A percentile compares a stretch with the other conserved stretches of the same genome.
These are phyloP conservation scores for Aspergillus clavatus DNA, from an alignment of 2,329 filamentous ascomycete genomes.

Conservation along the genomic window DNA sequence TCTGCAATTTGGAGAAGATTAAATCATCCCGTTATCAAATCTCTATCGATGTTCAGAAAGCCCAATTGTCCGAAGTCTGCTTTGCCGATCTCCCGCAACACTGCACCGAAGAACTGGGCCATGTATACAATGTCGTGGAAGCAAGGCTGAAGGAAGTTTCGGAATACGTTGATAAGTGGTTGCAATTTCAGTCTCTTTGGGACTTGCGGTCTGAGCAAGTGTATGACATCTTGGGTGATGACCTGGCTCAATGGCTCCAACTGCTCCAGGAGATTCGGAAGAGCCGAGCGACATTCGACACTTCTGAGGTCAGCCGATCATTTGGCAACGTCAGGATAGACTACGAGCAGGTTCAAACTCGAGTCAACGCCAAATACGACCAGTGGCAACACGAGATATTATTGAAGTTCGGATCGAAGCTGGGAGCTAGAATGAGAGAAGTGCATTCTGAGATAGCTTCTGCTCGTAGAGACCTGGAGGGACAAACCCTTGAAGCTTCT, in stretches of 20 bases:
- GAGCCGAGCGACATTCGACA: slow-evolving; percentile 93
- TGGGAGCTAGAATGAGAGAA: slow-evolving; percentile 86
- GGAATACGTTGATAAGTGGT: slow-evolving; percentile 91
- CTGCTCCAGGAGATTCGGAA: slow-evolving; percentile 96
- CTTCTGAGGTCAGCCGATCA: slow-evolving; percentile 83
- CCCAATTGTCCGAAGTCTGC: slow-evolving; percentile 44
- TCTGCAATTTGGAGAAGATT: slow-evolving; percentile 89
- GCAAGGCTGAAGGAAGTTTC: slow-evolving; percentile 74
- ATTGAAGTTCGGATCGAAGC: slow-evolving; percentile 82
- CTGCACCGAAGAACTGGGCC: slow-evolving; percentile 72
- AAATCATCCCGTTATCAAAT: slow-evolving; percentile 95
- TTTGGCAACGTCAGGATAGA: slow-evolving; percentile 95
- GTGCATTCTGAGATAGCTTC: slow-evolving; percentile 88
- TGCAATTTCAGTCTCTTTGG: slow-evolving; percentile 98
- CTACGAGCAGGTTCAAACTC: slow-evolving; percentile 97
- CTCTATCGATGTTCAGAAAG: slow-evolving; percentile 54
- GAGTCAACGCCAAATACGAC: slow-evolving; percentile 98
- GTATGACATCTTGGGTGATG: slow-evolving; percentile 84
- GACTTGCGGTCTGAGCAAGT: slow-evolving; percentile 95
- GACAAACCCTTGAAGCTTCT: slow-evolving; percentile 84
- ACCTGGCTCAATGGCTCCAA: slow-evolving; percentile 89
- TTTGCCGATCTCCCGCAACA: slow-evolving; percentile 82
- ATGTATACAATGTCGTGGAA: slow-evolving; percentile 80
- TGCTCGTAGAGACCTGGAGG: slow-evolving; percentile 82
- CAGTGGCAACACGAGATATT: slow-evolving; percentile 99